phyloP scores from a whole-genome alignment of 768 basidiomycete genomes.

The Gymnopilus dilepis region DNA sequence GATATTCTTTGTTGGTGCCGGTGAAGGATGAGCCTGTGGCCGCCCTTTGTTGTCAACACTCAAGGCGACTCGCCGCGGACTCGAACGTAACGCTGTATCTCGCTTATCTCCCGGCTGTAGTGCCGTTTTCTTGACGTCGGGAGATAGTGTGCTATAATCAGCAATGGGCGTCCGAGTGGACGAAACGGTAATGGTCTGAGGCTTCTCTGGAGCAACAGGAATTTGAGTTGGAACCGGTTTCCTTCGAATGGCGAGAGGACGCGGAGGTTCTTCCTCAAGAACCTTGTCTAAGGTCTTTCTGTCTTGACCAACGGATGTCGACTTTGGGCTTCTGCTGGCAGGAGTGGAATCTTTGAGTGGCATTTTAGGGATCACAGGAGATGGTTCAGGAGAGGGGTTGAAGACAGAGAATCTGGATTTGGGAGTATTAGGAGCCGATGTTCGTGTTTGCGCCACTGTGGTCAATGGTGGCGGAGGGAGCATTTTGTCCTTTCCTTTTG shows the following conservation, averaged over 20 bases:
- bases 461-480: neutral
- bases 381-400: neutral
- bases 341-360: neutral
- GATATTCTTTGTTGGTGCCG: neutral
- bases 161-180: neutral
- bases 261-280: neutral
- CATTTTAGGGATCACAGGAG: neutral
- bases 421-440: neutral
- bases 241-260: no score
- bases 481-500: neutral
- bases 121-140: neutral
- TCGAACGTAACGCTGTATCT: neutral
- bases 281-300: neutral
- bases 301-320: neutral
- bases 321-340: neutral
- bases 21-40: neutral
- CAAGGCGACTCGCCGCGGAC: neutral
- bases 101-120: neutral
- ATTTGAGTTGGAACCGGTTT: no score
- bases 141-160: neutral
- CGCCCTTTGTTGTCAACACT: neutral
- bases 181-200: neutral
- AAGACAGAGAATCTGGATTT: neutral
- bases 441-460: neutral
- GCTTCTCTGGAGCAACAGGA: no score